Evolutionary conservation across 192 early-diverging fungal species (phyloP).

Genomic region (Tieghemiomyces parasiticus): DNA sequence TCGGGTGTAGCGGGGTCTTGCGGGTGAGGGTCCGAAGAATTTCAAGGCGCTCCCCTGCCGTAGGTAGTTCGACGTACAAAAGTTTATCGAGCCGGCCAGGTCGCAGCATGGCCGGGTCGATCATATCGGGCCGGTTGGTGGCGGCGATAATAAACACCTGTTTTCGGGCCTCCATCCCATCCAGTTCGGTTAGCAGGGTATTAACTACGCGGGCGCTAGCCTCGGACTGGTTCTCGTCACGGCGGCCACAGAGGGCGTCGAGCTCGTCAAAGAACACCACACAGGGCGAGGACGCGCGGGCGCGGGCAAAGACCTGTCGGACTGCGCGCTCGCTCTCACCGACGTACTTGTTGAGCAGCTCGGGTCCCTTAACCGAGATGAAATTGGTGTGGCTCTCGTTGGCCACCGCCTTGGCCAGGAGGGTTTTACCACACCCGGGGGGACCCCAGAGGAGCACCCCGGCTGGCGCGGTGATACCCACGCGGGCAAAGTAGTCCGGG

Average conservation of each 20-base stretch:
- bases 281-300: conserved; percentile 84
- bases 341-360: conserved; percentile 97
- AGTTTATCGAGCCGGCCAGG: conserved; percentile 92
- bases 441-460: conserved; percentile 96
- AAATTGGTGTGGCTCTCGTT: conserved; percentile 97
- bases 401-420: conserved; percentile 94
- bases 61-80: conserved; percentile 94
- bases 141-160: conserved; percentile 94
- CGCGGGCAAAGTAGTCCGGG: conserved; percentile 70
- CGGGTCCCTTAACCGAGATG: conserved; percentile 96
- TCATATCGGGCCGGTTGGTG: conserved; percentile 94
- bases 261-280: conserved; percentile 98
- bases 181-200: conserved; percentile 90
- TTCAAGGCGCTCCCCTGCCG: conserved; percentile 56
- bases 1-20: conserved; percentile 53
- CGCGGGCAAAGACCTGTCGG: conserved; percentile 88
- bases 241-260: conserved; percentile 83
- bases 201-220: conserved; percentile 91
- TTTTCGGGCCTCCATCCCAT: conserved; percentile 80
- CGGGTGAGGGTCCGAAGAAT: conserved; percentile 70
- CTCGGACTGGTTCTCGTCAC: conserved; percentile 75
- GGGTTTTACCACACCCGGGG: conserved; percentile 95
- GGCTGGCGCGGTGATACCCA: conserved; percentile 81
- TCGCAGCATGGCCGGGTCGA: conserved; percentile 96
- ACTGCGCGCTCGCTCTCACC: conserved; percentile 96